Conservation (phyloP, 768 basidiomycete genomes). For the Pleurotus tuoliensis region DNA sequence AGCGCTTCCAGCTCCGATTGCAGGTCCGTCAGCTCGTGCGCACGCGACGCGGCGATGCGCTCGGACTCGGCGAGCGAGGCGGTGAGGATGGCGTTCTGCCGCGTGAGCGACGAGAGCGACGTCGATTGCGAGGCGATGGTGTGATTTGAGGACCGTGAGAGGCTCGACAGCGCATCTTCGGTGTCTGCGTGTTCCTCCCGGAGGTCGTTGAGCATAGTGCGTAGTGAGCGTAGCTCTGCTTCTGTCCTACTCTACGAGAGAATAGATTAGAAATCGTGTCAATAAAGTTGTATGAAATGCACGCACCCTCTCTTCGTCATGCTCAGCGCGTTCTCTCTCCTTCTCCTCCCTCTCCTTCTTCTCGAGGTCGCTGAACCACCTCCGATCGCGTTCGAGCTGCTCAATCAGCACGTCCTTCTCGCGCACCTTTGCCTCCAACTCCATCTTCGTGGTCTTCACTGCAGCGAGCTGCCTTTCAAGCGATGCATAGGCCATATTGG, state of each 20-base stretch:
- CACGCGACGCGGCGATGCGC: constrained; percentile 36
- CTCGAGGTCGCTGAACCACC: constrained; percentile 11
- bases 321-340: constrained; percentile 47
- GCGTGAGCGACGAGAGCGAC: constrained; percentile 44
- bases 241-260: constrained; percentile 42
- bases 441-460: constrained; percentile 55
- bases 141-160: constrained; percentile 47
- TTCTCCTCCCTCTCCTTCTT: constrained; percentile 65
- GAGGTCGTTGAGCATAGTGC: constrained; percentile 43
- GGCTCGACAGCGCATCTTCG: constrained; percentile 46
- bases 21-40: constrained; percentile 36
- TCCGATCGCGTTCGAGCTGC: constrained; percentile 56
- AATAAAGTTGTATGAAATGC: background rate
- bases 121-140: constrained; percentile 47
- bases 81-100: constrained; percentile 42
- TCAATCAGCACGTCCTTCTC: constrained; percentile 64
- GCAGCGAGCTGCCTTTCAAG: constrained; percentile 67
- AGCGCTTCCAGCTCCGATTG: constrained; percentile 47
- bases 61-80: constrained; percentile 42
- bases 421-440: constrained; percentile 64
- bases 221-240: constrained; percentile 47
- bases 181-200: constrained; percentile 60
- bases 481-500: constrained; percentile 55
- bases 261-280: background rate
- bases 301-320: constrained; percentile 59